A percentile compares a stretch with the other conserved stretches of the same genome.
These are phyloP conservation scores for Metschnikowia arizonensis DNA, from an alignment of 805 yeast species.

Conservation along the genomic window DNA sequence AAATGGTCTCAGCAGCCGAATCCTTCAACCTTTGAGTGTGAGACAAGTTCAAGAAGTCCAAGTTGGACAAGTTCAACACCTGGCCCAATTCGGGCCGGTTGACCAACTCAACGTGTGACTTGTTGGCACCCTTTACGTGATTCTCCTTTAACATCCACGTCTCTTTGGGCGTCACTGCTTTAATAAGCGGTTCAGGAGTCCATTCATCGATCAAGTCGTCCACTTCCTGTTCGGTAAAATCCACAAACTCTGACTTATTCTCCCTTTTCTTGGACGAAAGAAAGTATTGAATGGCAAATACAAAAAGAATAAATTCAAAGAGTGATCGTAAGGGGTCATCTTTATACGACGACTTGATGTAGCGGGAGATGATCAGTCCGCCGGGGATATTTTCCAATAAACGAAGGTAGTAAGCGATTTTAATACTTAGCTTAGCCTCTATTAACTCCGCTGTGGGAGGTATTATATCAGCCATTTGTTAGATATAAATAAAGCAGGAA, in stretches of 20 bases:
- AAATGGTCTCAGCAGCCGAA: conserved; percentile 56
- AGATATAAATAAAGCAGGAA: too few relatives aligned
- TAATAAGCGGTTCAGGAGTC: conserved; percentile 83
- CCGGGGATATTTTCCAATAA: conserved; percentile 47
- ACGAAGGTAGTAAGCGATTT: conserved; percentile 34
- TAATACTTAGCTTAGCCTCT: conserved; percentile 29
- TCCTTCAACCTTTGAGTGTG: conserved; percentile 42
- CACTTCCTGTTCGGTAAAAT: conserved; percentile 57
- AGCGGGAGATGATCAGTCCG: conserved; percentile 56
- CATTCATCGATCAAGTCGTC: conserved; percentile 86
- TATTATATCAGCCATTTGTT: conserved; percentile 17
- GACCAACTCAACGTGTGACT: conserved; percentile 32
- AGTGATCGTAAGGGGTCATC: conserved; percentile 90
- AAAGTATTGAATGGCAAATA: conserved; percentile 83
- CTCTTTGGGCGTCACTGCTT: conserved; percentile 48
- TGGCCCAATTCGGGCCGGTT: conserved; percentile 24
- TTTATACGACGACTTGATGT: conserved; percentile 81
- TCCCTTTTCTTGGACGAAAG: conserved; percentile 72
- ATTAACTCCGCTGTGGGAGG: conserved; percentile 39
- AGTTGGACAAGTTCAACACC: conserved; percentile 64
- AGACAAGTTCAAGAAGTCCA: conserved; percentile 68
- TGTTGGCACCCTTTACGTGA: conserved; percentile 57
- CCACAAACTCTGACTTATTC: conserved; percentile 66
- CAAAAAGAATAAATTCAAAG: conserved; percentile 68
- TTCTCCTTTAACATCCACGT: conserved; percentile 58